Evolutionary conservation across 352 stramenopile genomes (phyloP), one percentile per base, ranked within the genome.

Genomic region (Phytophthora foliorum): DNA sequence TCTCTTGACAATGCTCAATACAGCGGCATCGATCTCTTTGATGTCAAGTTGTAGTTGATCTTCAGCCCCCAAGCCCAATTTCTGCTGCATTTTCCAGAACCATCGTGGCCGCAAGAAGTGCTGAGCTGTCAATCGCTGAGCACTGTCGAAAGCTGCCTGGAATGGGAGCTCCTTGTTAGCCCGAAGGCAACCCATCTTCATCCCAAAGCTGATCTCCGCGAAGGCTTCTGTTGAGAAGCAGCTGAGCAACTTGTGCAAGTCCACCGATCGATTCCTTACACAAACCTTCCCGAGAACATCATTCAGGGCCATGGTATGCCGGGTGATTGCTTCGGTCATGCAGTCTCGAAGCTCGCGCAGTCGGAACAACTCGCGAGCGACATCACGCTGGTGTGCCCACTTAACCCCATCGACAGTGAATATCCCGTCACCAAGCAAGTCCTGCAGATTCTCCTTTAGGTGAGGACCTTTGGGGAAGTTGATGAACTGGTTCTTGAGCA

Each of bases 291-390:
- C 61, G 2, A 89, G 22, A 13, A 83, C 62, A 1, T 65, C 29
- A 16, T 70, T 36, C 36, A 90, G 56, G 1, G 55, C 44, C 0
- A 57, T 42, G 1, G 63, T 50, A 44, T 89, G 69, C 9, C 63
- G 63, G n/a, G 72, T 69, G n/a, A 89, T 58, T 0, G 42, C 50
- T 3, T 45, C 13, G 0, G 69, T 74, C 76, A 88, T 84, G 21
- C 62, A 78, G 4, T 81, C 74, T 4, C 76, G 73, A 48, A 90
- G 38, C 34, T 74, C 55, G 0, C 72, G 67, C 46, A 63, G 82
- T 13, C 80, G 89, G 50, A 96, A 96, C 21, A 98, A 85, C 29
- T 92, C 85, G 24, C 81, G 93, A 51, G 89, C 83, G 2, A 75
- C 81, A 67, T 95, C 93, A 45, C 89, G 84, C 54, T 96, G 86